phyloP scores from a whole-genome alignment of 345 rosid species.

The Diplotaxis tenuifolia region DNA sequence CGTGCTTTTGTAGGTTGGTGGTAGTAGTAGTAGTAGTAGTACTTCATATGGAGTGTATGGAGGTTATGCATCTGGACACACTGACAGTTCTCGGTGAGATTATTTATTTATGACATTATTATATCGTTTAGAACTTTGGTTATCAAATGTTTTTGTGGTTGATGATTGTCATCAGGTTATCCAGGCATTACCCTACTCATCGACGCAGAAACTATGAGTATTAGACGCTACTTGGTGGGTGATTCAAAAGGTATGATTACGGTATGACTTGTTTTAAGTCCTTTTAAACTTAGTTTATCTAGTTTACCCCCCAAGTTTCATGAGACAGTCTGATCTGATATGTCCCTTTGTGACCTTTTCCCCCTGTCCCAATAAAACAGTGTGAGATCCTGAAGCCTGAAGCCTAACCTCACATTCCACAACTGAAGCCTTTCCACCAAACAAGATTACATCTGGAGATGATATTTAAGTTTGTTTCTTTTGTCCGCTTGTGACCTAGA shows the following conservation, averaged over 20 bases:
- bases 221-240: slow-evolving; percentile 57
- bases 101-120: not conserved
- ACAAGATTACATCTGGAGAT: slow-evolving; percentile 59
- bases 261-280: slow-evolving; percentile 35
- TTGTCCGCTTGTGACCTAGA: slow-evolving; percentile 49
- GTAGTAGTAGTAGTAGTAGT: slow-evolving; percentile 66
- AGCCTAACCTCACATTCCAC: slow-evolving; percentile 78
- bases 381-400: slow-evolving; percentile 91
- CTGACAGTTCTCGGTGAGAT: slow-evolving; percentile 76
- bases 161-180: slow-evolving; percentile 71
- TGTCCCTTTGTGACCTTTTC: slow-evolving; percentile 67
- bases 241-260: slow-evolving; percentile 46
- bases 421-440: slow-evolving; percentile 83
- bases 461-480: slow-evolving; percentile 46
- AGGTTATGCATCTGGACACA: slow-evolving; percentile 77
- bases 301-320: slow-evolving; percentile 43
- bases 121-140: not conserved
- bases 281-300: slow-evolving; percentile 44
- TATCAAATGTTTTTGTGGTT: not conserved
- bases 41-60: slow-evolving; percentile 78
- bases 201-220: slow-evolving; percentile 86
- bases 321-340: slow-evolving; percentile 29
- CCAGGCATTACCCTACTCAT: slow-evolving; percentile 69
- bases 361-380: slow-evolving; percentile 75
- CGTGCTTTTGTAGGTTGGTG: slow-evolving; percentile 59